Base-by-base conservation (phyloP, 139 green algal species). In the Tetradesmus obliquus region DNA sequence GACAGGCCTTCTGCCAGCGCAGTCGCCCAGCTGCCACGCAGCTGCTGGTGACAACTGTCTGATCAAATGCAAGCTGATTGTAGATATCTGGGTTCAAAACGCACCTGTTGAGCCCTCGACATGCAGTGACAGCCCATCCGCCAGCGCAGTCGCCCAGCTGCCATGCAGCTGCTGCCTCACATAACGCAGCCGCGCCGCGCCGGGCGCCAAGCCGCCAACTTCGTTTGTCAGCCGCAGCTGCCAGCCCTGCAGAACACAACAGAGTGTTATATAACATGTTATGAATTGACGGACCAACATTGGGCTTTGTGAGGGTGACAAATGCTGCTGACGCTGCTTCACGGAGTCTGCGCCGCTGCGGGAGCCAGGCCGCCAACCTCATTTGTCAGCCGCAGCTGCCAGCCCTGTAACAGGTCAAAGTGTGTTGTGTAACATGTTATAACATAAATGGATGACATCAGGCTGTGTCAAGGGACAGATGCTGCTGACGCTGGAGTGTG, bases 301-400 rank as follows among this genome's bases (percentile, higher is more conserved):
- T 45, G 32, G 32, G 32, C 32, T 45, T 45, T 45, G 32, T 45
- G 32, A 45, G 32, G 32, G 32, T 45, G 32, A 45, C 32, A 45
- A 45, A 45, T 45, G 32, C 32, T 45, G 32, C 32, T 45, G 32
- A 74, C 84, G 3, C 82, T 55, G 45, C 84, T 86, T 55, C 82
- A 72, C 0, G 62, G 10, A 72, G 62, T 45, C 60, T 94, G 79
- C 22, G 81, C 89, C 12, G 55, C 24, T 24, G 94, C 94, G 3
- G 91, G 84, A n/a, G 93, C 93, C 57, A 97, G 66, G 0, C 96
- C 96, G 1, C 94, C 92, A 13, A 98, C 32, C 88, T 98, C 95
- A 10, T 71, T 51, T 15, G 22, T 71, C 60, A 88, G 58, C 57
- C 57, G 84, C 58, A 81, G 84, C 76, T 20, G 32, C n/a, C 69